phyloP scores from a whole-genome alignment of 345 rosid genomes.

The Aurinia saxatilis region DNA sequence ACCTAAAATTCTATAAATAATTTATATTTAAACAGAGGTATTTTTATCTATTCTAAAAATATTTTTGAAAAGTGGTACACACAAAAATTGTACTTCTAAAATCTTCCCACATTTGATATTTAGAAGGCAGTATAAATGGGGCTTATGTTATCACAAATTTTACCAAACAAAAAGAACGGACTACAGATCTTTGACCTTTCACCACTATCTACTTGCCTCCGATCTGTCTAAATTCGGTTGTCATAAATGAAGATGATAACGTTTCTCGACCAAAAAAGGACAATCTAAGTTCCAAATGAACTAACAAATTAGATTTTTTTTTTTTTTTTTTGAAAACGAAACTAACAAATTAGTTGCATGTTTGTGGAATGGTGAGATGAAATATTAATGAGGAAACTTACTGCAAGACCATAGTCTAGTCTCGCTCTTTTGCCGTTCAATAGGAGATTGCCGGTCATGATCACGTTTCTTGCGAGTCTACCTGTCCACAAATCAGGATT shows the following conservation, averaged over 20 bases:
- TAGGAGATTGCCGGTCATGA: conserved; percentile 90
- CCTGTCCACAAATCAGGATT: conserved; percentile 35
- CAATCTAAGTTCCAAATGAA: background rate
- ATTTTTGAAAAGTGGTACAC: no score
- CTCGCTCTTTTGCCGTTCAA: conserved; percentile 81
- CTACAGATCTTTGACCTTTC: background rate
- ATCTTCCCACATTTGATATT: no score
- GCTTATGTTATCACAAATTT: background rate
- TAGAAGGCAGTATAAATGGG: background rate
- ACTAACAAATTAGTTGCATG: background rate
- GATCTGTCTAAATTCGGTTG: background rate
- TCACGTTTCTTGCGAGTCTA: conserved; percentile 82
- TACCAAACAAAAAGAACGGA: no score
- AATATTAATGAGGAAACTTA: conserved; percentile 38
- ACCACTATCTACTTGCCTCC: background rate
- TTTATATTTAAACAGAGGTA: no score
- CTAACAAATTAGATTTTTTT: background rate
- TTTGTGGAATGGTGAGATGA: background rate
- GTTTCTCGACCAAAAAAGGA: background rate
- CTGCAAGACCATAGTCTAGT: conserved; percentile 48
- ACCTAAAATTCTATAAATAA: no score
- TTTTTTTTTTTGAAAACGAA: no score
- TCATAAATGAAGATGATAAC: background rate
- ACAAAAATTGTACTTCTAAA: no score
- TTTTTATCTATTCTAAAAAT: no score